A percentile compares a stretch with the other conserved stretches of the same genome.
These are phyloP conservation scores for Aspergillus uvarum DNA, from an alignment of 2,329 filamentous ascomycete species.

Conservation along the genomic window DNA sequence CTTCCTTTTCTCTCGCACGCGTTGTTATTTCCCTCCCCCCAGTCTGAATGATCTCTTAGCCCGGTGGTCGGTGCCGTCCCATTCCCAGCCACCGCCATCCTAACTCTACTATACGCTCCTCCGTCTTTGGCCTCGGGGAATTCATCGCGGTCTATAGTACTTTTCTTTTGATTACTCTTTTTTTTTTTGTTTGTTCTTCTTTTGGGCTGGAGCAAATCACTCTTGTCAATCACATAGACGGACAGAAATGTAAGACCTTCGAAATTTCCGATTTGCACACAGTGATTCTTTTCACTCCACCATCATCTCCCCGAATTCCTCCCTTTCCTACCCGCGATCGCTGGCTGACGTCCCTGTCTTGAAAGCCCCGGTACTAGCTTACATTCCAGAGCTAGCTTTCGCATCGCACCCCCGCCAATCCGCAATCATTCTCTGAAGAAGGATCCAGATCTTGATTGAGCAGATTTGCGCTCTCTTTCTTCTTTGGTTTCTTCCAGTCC, in stretches of 20 bases:
- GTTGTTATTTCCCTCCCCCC: slow-evolving; percentile 13
- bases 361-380: slow-evolving; percentile 16
- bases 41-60: slow-evolving; percentile 13
- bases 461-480: slow-evolving; percentile 15
- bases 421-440: slow-evolving; percentile 14
- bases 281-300: neutral
- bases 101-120: neutral
- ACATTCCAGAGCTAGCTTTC: slow-evolving; percentile 18
- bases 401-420: slow-evolving; percentile 19
- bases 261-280: neutral
- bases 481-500: slow-evolving; percentile 11
- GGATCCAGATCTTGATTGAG: slow-evolving; percentile 12
- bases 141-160: neutral
- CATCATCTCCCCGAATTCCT: neutral
- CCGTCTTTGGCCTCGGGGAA: neutral
- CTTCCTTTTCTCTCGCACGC: neutral
- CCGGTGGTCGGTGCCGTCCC: slow-evolving; percentile 14
- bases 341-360: slow-evolving; percentile 7
- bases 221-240: neutral
- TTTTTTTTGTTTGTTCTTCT: neutral
- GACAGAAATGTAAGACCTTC: neutral
- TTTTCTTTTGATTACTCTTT: neutral
- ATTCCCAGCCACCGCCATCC: slow-evolving; percentile 25
- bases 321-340: slow-evolving; percentile 1
- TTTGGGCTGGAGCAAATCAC: neutral